A percentile compares a stretch with the other conserved stretches of the same genome.
Conservation (phyloP, 768 basidiomycete genomes). For the Termitomyces sp. region DNA sequence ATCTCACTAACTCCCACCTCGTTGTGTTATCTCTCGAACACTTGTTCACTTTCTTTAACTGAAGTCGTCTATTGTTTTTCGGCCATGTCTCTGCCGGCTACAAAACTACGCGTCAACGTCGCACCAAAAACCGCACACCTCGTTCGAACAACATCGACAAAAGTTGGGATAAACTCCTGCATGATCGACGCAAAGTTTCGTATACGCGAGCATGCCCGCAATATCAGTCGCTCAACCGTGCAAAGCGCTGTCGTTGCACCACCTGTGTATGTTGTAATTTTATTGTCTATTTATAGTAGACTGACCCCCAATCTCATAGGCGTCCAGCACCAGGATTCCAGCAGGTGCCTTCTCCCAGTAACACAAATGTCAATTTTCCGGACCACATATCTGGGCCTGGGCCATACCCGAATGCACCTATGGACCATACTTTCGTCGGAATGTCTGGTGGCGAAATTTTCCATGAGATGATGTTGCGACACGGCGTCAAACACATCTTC, state of each 20-base stretch:
- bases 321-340: conserved; percentile 57
- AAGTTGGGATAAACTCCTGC: conserved; percentile 32
- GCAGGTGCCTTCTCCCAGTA: conserved; percentile 32
- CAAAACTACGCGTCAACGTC: conserved; percentile 36
- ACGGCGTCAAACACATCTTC: conserved; percentile 93
- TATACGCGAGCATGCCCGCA: conserved; percentile 71
- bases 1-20: conserved; percentile 1
- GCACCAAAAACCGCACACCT: conserved; percentile 29
- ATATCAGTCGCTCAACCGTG: conserved; percentile 63
- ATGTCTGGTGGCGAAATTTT: conserved; percentile 96
- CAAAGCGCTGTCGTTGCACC: conserved; percentile 58
- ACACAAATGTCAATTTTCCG: conserved; percentile 23
- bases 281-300: conserved; percentile 4
- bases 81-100: conserved; percentile 36
- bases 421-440: conserved; percentile 87
- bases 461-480: conserved; percentile 99
- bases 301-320: conserved; percentile 26
- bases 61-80: conserved; percentile 3
- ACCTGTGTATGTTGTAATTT: conserved; percentile 38
- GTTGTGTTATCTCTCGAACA: conserved; percentile 2
- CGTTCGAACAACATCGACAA: conserved; percentile 46
- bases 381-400: conserved; percentile 29
- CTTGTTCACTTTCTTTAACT: conserved; percentile 1
- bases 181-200: conserved; percentile 79
- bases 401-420: conserved; percentile 37